Evolutionary conservation across 345 rosid species (phyloP), one percentile per base, ranked within the genome.

Genomic region (Linum tenue): DNA sequence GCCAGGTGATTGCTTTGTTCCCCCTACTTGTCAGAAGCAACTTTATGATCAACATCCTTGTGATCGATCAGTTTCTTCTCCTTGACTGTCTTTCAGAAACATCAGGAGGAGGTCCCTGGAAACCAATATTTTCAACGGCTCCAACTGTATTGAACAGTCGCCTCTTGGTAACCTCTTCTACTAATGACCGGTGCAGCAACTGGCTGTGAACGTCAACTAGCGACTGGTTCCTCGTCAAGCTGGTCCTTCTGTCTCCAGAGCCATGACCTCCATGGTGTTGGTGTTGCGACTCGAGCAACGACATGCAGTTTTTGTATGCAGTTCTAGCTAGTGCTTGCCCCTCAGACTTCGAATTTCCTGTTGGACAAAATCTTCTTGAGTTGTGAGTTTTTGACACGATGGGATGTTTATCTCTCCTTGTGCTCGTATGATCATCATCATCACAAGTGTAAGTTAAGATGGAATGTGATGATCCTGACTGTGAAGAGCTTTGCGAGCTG

Each of bases 81-180:
- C 59, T 62, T 37, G 68, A 68, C 15, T 36, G 59, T 57, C 59
- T 71, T 51, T 61, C 73, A 7, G 78, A 64, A 76, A 78, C 75
- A n/a, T 63, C 81, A 66, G 70, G 62, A 59, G 70, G 62, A 59
- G 92, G 96, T 53, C 77, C 68, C 75, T 78, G 88, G 67, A 82
- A 89, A 55, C 96, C 96, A 55, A 89, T 82, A 56, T 76, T 63
- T 68, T 89, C 89, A 8, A 89, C 86, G 36, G 76, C 89, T 70
- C 96, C 96, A 44, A 76, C 94, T 4, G 96, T 89, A 67, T 80
- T 89, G 77, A 75, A 72, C 75, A 83, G 41, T 50, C 94, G 63
- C 77, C 82, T 75, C 70, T 75, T 89, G 64, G 75, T 72, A 62
- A 84, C 82, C 73, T 87, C 91, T 80, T 89, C 89, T 50, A 77